Conservation (phyloP, 257 asterid species). For the Phtheirospermum japonicum region DNA sequence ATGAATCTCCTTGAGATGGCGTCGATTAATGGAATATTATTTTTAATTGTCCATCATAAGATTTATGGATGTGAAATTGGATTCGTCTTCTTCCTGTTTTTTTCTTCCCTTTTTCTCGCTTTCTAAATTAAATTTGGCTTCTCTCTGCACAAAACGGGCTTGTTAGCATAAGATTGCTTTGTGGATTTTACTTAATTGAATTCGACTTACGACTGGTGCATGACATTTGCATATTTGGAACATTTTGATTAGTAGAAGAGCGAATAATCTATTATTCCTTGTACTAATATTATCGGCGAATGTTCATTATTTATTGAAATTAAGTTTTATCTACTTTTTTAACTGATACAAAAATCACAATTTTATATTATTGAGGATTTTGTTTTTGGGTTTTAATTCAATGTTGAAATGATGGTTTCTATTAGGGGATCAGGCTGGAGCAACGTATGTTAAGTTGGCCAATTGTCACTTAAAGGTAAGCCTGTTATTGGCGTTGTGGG, state of each 20-base stretch:
- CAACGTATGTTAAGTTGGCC: conserved; percentile 81
- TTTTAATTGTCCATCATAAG: background rate
- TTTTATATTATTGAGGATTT: conserved; percentile 6
- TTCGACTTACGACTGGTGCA: no score
- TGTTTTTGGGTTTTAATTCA: conserved; percentile 1
- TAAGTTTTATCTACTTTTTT: background rate
- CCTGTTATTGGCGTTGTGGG: conserved; percentile 1
- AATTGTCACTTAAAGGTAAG: conserved; percentile 72
- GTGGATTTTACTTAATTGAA: background rate
- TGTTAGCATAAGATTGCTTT: no score
- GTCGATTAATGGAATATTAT: background rate
- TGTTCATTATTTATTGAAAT: background rate
- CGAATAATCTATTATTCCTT: background rate
- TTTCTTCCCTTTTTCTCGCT: background rate
- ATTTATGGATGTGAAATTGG: conserved; percentile 8
- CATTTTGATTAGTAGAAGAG: background rate
- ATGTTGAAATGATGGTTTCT: conserved; percentile 20
- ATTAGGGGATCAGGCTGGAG: conserved; percentile 96
- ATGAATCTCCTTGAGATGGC: background rate
- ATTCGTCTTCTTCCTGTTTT: conserved; percentile 12
- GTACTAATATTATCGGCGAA: background rate
- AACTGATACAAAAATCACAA: no score
- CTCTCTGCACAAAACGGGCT: no score
- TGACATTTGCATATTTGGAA: conserved; percentile 20
- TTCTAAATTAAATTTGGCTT: background rate